These are phyloP conservation scores for Knufia fluminis DNA, from an alignment of 2,329 filamentous ascomycete genomes.

Conservation along the genomic window DNA sequence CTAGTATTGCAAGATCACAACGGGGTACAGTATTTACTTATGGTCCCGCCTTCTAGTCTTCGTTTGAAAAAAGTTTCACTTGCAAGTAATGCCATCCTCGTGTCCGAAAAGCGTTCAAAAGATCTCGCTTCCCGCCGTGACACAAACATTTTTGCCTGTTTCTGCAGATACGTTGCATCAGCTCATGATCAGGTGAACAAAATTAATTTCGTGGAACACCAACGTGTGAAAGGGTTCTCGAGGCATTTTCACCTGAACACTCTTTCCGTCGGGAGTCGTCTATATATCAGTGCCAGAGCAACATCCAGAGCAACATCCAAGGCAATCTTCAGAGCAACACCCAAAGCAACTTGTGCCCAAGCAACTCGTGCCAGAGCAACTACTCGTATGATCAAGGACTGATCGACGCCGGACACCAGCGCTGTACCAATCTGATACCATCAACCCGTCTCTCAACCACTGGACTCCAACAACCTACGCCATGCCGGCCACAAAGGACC, in stretches of 20 bases:
- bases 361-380: conserved; percentile 6
- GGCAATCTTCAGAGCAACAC: background rate
- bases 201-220: conserved; percentile 7
- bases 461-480: background rate
- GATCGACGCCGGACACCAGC: conserved; percentile 6
- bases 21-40: background rate
- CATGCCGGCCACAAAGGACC: background rate
- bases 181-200: conserved; percentile 8
- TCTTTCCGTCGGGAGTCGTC: background rate
- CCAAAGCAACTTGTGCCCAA: conserved; percentile 3
- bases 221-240: background rate
- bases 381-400: background rate
- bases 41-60: background rate
- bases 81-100: background rate
- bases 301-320: background rate
- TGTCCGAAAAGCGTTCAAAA: background rate
- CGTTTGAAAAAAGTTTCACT: background rate
- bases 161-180: conserved; percentile 8
- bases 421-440: background rate
- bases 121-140: conserved; percentile 8
- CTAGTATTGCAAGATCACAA: background rate
- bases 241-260: background rate
- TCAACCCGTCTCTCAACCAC: background rate
- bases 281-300: background rate
- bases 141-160: conserved; percentile 8